phyloP scores from a whole-genome alignment of 2,329 filamentous ascomycete genomes.

The Aspergillus fijiensis region DNA sequence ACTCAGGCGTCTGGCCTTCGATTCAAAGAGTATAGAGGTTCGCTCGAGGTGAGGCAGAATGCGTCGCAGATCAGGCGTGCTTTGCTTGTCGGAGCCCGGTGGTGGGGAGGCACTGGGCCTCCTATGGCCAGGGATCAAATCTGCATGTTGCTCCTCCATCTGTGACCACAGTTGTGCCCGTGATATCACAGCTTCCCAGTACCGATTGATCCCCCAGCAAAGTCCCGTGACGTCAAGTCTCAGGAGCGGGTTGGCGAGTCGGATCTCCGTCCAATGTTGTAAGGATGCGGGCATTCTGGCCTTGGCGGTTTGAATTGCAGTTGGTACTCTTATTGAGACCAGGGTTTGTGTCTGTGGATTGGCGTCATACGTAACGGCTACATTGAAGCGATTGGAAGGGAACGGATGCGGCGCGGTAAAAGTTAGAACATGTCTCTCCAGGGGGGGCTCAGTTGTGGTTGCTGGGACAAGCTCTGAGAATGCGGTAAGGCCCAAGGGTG shows the following conservation, averaged over 20 bases:
- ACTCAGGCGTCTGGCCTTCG: slow-evolving; percentile 14
- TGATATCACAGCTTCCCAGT: slow-evolving; percentile 42
- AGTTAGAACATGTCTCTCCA: slow-evolving; percentile 37
- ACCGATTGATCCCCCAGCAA: slow-evolving; percentile 44
- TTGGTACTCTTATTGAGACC: slow-evolving; percentile 32
- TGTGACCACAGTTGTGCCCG: slow-evolving; percentile 41
- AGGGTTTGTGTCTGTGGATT: slow-evolving; percentile 36
- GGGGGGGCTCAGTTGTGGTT: slow-evolving; percentile 19
- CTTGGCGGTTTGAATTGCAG: slow-evolving; percentile 15
- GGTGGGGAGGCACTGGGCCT: background rate
- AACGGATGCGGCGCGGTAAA: slow-evolving; percentile 40
- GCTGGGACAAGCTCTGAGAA: slow-evolving; percentile 28
- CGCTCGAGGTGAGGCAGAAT: slow-evolving; percentile 40
- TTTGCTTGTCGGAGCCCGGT: slow-evolving; percentile 18
- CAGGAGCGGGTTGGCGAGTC: slow-evolving; percentile 36
- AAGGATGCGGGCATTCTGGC: slow-evolving; percentile 31
- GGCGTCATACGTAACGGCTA: slow-evolving; percentile 37
- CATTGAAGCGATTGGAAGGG: slow-evolving; percentile 32
- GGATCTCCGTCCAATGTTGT: slow-evolving; percentile 35
- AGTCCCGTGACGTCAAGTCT: slow-evolving; percentile 41
- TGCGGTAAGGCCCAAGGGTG: slow-evolving; percentile 58
- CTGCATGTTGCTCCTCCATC: slow-evolving; percentile 29
- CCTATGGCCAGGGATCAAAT: slow-evolving; percentile 11
- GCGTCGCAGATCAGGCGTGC: slow-evolving; percentile 25
- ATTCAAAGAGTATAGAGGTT: slow-evolving; percentile 35